phyloP scores from a whole-genome alignment of 371 early-diverging fungal species.

The Catenaria anguillulae region DNA sequence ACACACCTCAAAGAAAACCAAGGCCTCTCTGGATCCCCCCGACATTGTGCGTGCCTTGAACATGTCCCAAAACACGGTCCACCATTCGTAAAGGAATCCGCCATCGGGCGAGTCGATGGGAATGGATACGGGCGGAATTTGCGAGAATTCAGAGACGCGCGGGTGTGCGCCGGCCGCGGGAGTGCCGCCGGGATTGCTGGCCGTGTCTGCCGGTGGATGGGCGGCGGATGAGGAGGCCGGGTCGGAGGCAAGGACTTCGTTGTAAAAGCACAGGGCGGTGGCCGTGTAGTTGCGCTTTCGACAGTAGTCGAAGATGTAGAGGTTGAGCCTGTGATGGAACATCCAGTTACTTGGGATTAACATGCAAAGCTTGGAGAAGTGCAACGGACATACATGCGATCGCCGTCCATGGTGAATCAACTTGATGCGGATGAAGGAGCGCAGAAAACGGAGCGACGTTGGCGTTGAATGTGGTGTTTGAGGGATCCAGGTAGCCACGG shows the following conservation, averaged over 20 bases:
- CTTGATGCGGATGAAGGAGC: too few species aligned
- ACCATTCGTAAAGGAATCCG: conserved; percentile 48
- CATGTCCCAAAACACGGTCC: conserved; percentile 52
- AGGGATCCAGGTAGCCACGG: too few species aligned
- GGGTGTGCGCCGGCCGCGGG: background rate
- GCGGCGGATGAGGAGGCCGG: conserved; percentile 7
- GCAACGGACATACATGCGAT: background rate
- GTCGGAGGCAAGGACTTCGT: conserved; percentile 35
- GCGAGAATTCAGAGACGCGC: background rate
- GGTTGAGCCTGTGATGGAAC: conserved; percentile 33
- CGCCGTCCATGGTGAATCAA: conserved; percentile 1
- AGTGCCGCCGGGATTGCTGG: too few species aligned
- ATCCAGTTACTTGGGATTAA: background rate
- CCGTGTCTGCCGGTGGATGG: too few species aligned
- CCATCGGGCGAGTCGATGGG: conserved; percentile 44
- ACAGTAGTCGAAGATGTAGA: conserved; percentile 56
- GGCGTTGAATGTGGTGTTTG: too few species aligned
- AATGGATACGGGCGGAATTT: background rate
- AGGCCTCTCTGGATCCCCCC: conserved; percentile 4
- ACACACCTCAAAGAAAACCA: background rate
- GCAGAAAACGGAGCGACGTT: too few species aligned
- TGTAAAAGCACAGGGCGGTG: conserved; percentile 38
- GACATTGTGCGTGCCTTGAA: conserved; percentile 29
- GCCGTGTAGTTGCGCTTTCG: conserved; percentile 42
- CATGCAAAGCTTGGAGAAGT: background rate